Evolutionary conservation across 371 early-diverging fungal genomes (phyloP).

Genomic region (Syncephalastrum monosporum): DNA sequence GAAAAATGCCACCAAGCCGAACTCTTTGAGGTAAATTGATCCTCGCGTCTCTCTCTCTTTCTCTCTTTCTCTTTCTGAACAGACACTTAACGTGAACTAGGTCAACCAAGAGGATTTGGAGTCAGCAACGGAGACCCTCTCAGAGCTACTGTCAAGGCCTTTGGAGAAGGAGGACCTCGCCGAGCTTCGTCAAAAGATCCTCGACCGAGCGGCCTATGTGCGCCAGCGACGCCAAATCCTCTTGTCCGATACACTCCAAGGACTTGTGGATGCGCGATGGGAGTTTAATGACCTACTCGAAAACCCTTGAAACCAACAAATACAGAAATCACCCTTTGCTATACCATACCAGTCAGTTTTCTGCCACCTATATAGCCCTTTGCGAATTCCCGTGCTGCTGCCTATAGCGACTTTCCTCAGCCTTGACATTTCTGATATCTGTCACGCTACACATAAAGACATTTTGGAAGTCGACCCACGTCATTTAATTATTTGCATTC

Average conservation of each 20-base stretch:
- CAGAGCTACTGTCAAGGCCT: constrained; percentile 86
- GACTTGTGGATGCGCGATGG: constrained; percentile 79
- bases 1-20: constrained; percentile 72
- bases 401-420: too few species aligned
- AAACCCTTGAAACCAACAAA: too few species aligned
- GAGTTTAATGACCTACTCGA: constrained; percentile 32
- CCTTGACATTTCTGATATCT: too few species aligned
- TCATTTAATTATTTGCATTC: too few species aligned
- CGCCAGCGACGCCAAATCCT: constrained; percentile 74
- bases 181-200: constrained; percentile 74
- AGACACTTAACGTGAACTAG: constrained; percentile 14
- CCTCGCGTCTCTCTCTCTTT: background rate
- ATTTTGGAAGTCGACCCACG: too few species aligned
- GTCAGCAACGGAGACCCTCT: constrained; percentile 92
- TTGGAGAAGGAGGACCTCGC: constrained; percentile 75
- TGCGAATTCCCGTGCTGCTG: too few species aligned
- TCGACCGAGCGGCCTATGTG: constrained; percentile 86
- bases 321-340: too few species aligned
- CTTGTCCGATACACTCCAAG: constrained; percentile 79
- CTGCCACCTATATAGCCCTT: too few species aligned
- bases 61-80: background rate
- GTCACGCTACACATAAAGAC: too few species aligned
- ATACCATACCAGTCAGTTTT: too few species aligned
- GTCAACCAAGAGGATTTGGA: constrained; percentile 96
- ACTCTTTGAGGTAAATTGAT: constrained; percentile 66